Evolutionary conservation across 805 yeast genomes (phyloP).

Genomic region (Metschnikowia amazonensis): DNA sequence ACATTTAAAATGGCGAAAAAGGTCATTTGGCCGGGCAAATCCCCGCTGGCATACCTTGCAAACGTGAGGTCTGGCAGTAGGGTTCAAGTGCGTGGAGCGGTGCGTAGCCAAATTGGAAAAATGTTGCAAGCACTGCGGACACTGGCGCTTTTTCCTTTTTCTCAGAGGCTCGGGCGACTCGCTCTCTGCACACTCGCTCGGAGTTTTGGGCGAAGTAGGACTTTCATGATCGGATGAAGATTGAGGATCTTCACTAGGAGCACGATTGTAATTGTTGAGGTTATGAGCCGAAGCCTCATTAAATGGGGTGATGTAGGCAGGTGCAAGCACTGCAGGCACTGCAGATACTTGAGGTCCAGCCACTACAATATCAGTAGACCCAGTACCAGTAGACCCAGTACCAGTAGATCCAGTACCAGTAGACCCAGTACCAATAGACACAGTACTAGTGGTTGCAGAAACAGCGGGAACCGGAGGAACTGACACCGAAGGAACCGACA

Average conservation of each 20-base stretch:
- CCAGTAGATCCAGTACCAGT: too few species aligned
- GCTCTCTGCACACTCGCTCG: neutral
- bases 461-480: too few species aligned
- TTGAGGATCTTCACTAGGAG: neutral
- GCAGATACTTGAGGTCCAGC: too few species aligned
- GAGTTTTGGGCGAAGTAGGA: slow-evolving; percentile 1
- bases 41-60: slow-evolving; percentile 80
- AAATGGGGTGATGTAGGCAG: neutral
- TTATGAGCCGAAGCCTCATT: neutral
- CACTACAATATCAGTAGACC: too few species aligned
- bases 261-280: neutral
- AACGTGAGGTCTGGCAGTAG: slow-evolving; percentile 68
- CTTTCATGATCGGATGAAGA: neutral
- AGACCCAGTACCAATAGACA: too few species aligned
- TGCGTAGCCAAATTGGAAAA: slow-evolving; percentile 84
- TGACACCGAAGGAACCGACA: too few species aligned
- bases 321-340: neutral
- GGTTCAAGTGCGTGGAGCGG: slow-evolving; percentile 70
- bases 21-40: slow-evolving; percentile 82
- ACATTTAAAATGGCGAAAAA: slow-evolving; percentile 78
- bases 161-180: slow-evolving; percentile 24
- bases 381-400: too few species aligned
- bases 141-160: slow-evolving; percentile 64
- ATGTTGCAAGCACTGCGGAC: slow-evolving; percentile 63
- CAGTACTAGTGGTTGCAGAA: too few species aligned